Percentiles rank a stretch among this genome's conserved stretches.
phyloP scores from a whole-genome alignment of 306 rosid genomes.

The Cyclanthera cordifolia region DNA sequence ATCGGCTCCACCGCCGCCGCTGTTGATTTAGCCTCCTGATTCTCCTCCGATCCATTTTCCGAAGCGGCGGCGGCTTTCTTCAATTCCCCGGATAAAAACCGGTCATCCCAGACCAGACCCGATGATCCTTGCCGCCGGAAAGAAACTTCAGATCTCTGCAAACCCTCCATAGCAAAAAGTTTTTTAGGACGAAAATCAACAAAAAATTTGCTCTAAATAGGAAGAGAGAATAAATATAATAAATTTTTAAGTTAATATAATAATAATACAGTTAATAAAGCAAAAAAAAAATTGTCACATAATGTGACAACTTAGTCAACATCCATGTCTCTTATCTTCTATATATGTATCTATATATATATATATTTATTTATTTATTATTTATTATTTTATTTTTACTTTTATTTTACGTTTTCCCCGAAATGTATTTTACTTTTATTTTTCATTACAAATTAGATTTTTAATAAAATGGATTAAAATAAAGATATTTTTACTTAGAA shows the following conservation, averaged over 20 bases:
- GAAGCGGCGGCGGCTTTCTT: background rate
- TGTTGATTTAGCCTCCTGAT: conserved; percentile 6
- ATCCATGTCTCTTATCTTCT: conserved; percentile 1
- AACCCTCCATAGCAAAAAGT: conserved; percentile 17
- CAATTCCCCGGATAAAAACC: conserved; percentile 8
- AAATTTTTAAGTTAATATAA: no score
- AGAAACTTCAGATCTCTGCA: conserved; percentile 22
- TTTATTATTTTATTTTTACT: no score
- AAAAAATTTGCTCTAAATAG: conserved; percentile 1
- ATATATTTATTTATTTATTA: no score
- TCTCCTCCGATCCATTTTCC: background rate
- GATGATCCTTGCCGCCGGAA: conserved; percentile 29
- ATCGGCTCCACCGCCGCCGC: conserved; percentile 12
- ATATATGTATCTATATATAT: no score
- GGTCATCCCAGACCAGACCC: conserved; percentile 26
- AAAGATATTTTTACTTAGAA: no score
- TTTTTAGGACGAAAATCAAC: background rate
- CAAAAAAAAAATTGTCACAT: background rate
- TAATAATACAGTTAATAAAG: background rate
- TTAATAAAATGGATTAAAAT: no score
- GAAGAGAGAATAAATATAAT: background rate
- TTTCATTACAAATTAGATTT: background rate
- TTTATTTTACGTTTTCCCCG: no score
- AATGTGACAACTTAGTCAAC: conserved; percentile 12
- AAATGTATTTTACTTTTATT: background rate